Evolutionary conservation across 345 rosid species (phyloP), one percentile per base, ranked within the genome.

Genomic region (Durio zibethinus): DNA sequence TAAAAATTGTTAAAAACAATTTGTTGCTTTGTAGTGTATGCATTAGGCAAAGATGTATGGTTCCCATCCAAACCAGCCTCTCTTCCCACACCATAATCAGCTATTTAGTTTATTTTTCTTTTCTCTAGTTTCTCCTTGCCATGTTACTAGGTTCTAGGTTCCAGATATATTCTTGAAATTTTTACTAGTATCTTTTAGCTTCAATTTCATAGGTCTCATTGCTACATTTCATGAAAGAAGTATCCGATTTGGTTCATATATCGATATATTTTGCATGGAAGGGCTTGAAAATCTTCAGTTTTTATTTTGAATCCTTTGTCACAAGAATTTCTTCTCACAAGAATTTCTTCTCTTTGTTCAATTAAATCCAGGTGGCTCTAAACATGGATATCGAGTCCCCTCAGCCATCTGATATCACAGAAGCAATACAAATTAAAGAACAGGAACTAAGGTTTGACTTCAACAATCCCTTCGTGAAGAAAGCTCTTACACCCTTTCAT

Each of bases 311-410:
- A n/a, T 7, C 48, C 61, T 47, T 38, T 76, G 47, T 78, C 60
- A 23, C 5, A 20, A 35, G 59, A 56, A 23, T 57, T 73, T 47
- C 33, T 80, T 74, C 18, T 67, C 78, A 23, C 5, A 20, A 35
- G 59, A 56, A 23, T 57, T 73, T 47, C 33, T 80, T 74, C 18
- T 67, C 78, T 79, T 35, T 35, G 67, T 48, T 67, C 66, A 35
- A 18, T 82, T 76, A 54, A 65, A 74, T 79, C 56, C 85, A 94
- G 98, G 84, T 87, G 68, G 93, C 86, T 47, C 75, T 90, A 53
- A 86, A 90, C 80, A 77, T 94, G 73, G 97, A 87, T 81, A 88
- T 94, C 64, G 87, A 88, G 60, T 85, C 90, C 80, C 85, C 91
- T 62, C 84, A 64, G 65, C 89, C 89, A 57, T 40, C 33, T 74